These are phyloP conservation scores for Glomus cerebriforme DNA, from an alignment of 192 early-diverging fungal species.

Conservation along the genomic window DNA sequence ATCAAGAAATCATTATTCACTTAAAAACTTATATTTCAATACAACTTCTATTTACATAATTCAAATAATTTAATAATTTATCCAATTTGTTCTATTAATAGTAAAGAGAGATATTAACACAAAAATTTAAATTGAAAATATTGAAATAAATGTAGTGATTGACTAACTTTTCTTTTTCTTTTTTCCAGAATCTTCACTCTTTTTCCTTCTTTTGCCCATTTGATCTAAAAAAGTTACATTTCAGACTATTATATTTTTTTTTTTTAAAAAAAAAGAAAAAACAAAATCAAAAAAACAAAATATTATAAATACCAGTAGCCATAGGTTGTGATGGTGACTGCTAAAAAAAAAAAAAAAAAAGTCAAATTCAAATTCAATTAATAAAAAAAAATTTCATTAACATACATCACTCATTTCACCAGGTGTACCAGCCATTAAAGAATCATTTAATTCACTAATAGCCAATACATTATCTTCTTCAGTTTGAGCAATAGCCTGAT, in stretches of 20 bases:
- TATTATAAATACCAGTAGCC: not conserved
- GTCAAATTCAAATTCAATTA: not conserved
- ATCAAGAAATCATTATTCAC: too few species aligned
- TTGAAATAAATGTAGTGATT: not conserved
- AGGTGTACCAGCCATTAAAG: not conserved
- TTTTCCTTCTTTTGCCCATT: conserved; percentile 15
- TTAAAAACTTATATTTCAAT: too few species aligned
- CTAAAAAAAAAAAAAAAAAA: not conserved
- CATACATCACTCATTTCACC: not conserved
- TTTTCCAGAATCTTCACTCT: conserved; percentile 20
- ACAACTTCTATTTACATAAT: too few species aligned
- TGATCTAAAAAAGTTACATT: not conserved
- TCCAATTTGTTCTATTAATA: not conserved
- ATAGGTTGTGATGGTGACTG: not conserved
- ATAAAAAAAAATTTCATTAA: not conserved
- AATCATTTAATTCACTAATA: not conserved
- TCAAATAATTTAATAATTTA: not conserved
- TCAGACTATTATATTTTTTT: too few species aligned
- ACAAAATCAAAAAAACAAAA: not conserved
- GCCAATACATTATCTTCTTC: not conserved
- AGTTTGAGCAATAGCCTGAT: not conserved
- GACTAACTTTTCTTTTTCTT: conserved; percentile 27
- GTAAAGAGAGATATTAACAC: not conserved
- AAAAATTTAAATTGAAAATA: not conserved
- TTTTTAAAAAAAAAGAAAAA: too few species aligned